Percentiles rank a stretch among this genome's conserved stretches.
Evolutionary conservation across 495 filamentous ascomycete species (phyloP).

Genomic region (Penicillium parvum): DNA sequence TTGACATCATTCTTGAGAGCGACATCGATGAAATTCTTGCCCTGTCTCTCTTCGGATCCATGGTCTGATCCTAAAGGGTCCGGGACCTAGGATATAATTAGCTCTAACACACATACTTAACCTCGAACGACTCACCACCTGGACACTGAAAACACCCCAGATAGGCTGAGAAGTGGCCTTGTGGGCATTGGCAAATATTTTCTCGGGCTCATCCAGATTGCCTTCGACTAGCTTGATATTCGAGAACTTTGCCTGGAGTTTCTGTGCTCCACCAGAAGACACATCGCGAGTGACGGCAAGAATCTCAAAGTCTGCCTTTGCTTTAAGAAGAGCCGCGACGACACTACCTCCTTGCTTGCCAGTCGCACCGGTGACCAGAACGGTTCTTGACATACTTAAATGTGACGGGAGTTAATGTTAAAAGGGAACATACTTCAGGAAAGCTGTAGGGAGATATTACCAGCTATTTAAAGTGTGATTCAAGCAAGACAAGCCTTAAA

Average conservation of each 20-base stretch:
- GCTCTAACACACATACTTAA: slow-evolving; percentile 7
- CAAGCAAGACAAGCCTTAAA: neutral
- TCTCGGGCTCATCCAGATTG: slow-evolving; percentile 46
- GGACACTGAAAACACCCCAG: slow-evolving; percentile 50
- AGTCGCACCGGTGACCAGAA: slow-evolving; percentile 64
- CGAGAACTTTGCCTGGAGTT: slow-evolving; percentile 39
- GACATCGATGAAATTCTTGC: slow-evolving; percentile 57
- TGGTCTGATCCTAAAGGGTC: slow-evolving; percentile 21
- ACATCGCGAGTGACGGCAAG: slow-evolving; percentile 66
- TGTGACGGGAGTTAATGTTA: neutral
- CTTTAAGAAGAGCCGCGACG: slow-evolving; percentile 51
- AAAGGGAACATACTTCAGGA: neutral
- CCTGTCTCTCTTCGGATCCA: slow-evolving; percentile 56
- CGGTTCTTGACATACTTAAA: slow-evolving; percentile 13
- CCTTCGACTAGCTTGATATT: slow-evolving; percentile 53
- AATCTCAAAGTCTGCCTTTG: slow-evolving; percentile 51
- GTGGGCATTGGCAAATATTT: slow-evolving; percentile 50
- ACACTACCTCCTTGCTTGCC: slow-evolving; percentile 63
- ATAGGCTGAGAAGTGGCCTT: slow-evolving; percentile 36
- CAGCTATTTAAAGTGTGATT: neutral
- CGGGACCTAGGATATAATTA: slow-evolving; percentile 14
- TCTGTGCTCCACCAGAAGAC: slow-evolving; percentile 47
- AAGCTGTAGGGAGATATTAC: neutral
- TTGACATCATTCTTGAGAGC: slow-evolving; percentile 53
- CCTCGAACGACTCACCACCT: slow-evolving; percentile 15